Evolutionary conservation across 371 early-diverging fungal species (phyloP), one percentile per base, ranked within the genome.

Genomic region (Rhizopus stolonifer): DNA sequence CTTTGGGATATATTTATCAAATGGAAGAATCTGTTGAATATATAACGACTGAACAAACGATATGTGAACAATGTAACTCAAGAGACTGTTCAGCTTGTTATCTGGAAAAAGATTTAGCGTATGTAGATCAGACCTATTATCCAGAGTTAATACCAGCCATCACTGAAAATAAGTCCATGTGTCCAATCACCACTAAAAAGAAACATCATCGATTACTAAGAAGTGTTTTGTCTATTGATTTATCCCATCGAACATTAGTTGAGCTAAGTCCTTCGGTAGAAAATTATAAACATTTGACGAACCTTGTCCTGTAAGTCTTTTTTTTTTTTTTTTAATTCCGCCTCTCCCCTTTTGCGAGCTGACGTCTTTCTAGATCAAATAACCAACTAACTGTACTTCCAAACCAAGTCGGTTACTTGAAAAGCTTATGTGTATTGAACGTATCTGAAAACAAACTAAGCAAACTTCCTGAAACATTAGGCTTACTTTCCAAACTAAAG

Each of bases 381-480:
- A 63, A 68, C 50, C 49, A 54, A 13, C 36, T 68, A 10, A 55
- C 58, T 39, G 64, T 52, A 48, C 31, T 64, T 34, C 68, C 65
- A 8, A 49, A 64, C 8, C 47, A 49, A 4, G 49, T 68, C 21
- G 68, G 68, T 13, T 57, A 44, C 14, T 52, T 68, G 34, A 49
- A 57, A 17, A 39, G 34, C n/a, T 39, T 68, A 9, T 44, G 54
- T 17, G 17, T 39, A 17, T 31, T 69, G 15, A 46, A 29, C 9
- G 14, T 88, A 11, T 21, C 65, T 36, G 77, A 82, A 42, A 89
- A 89, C 47, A 54, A 61, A 22, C 60, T 89, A 23, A 78, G 67
- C 17, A 54, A 68, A 11, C 42, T 89, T 11, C 87, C 87, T 6
- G 80, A 72, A 17, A 83, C 85, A 14, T 75, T 89, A 54, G 87